Evolutionary conservation across 148 eudicot species (phyloP).

Genomic region (Rhododendron mucronatum): DNA sequence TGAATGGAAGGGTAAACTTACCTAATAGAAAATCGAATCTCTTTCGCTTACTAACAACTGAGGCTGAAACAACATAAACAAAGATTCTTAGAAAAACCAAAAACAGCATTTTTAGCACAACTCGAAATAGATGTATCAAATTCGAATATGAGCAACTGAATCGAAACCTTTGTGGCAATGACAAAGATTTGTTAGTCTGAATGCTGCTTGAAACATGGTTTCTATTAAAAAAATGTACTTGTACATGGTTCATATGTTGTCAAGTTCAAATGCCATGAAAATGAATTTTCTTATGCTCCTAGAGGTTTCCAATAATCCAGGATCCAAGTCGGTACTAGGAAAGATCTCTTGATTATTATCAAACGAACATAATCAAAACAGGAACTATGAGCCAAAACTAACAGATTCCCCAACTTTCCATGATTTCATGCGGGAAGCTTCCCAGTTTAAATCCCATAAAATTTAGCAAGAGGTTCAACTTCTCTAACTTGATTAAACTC

Average conservation of each 20-base stretch:
- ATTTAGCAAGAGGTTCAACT: not conserved
- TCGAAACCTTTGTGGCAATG: not conserved
- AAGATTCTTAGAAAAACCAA: constrained; percentile 6
- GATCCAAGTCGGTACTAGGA: not conserved
- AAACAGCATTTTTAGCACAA: not conserved
- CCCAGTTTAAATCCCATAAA: not conserved
- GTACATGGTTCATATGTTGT: not conserved
- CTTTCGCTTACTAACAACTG: constrained; percentile 50
- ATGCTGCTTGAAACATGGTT: not conserved
- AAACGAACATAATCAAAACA: not conserved
- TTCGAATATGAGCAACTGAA: not conserved
- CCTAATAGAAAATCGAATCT: constrained; percentile 84
- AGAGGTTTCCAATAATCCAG: not conserved
- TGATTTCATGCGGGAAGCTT: not conserved
- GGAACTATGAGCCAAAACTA: not conserved
- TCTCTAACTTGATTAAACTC: not conserved
- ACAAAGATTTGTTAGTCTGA: not conserved
- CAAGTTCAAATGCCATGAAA: not conserved
- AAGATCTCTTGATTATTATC: not conserved
- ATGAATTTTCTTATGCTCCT: not conserved
- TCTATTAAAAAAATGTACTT: not conserved
- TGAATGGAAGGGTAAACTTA: constrained; percentile 17
- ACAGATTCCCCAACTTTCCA: not conserved
- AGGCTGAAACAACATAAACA: constrained; percentile 48
- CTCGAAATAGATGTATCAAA: not conserved